These are phyloP conservation scores for Phytophthora sp. DNA, from an alignment of 352 stramenopile species.

Conservation along the genomic window DNA sequence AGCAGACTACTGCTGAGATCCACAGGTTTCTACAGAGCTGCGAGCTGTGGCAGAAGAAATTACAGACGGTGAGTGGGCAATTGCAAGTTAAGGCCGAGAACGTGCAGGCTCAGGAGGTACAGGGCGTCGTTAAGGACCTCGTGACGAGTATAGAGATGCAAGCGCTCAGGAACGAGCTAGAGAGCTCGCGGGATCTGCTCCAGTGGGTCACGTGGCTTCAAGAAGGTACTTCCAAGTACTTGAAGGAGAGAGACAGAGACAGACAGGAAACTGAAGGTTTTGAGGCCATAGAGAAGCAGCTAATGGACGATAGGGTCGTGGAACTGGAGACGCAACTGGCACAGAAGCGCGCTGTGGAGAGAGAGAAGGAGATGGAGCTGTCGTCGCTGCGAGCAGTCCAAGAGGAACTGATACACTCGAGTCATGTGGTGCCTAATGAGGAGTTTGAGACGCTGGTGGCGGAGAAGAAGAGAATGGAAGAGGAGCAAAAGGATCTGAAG, in stretches of 20 bases:
- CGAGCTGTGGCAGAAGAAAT: conserved; percentile 35
- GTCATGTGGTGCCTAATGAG: conserved; percentile 27
- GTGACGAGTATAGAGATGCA: conserved; percentile 42
- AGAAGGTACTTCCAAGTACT: conserved; percentile 22
- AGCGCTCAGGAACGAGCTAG: conserved; percentile 5
- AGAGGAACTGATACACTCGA: conserved; percentile 33
- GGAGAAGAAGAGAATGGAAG: conserved; percentile 34
- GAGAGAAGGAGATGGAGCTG: conserved; percentile 54
- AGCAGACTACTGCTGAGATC: conserved; percentile 34
- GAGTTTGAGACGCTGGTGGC: conserved; percentile 29
- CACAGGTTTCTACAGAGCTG: conserved; percentile 45
- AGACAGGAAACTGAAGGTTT: conserved; percentile 45
- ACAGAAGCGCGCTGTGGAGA: conserved; percentile 46
- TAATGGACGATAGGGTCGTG: conserved; percentile 56
- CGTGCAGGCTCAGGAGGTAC: conserved; percentile 41
- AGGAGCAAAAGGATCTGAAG: conserved; percentile 33
- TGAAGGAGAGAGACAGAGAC: conserved; percentile 15
- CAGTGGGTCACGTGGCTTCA: conserved; percentile 29
- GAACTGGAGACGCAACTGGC: conserved; percentile 58
- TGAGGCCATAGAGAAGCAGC: conserved; percentile 52
- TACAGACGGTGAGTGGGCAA: conserved; percentile 26
- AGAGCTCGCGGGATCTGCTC: conserved; percentile 18
- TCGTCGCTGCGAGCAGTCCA: conserved; percentile 36
- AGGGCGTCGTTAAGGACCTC: conserved; percentile 40
- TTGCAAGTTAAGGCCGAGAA: conserved; percentile 24